Evolutionary conservation across 139 green algal genomes (phyloP), one percentile per base, ranked within the genome.

Genomic region (Parachlorella kessleri): DNA sequence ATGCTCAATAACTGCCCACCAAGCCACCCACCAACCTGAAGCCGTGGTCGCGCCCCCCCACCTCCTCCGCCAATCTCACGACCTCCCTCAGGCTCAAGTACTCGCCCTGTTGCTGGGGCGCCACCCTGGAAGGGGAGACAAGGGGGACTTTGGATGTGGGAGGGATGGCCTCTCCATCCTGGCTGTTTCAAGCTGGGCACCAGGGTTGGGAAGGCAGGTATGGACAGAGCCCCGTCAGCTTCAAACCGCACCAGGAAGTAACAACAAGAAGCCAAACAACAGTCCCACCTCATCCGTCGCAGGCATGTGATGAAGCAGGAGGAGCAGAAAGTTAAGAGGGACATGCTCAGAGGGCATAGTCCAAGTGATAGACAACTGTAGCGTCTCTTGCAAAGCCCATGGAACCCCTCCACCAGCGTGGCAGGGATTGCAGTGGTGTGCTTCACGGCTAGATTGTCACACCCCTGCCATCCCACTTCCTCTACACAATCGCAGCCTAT

Each of bases 21-120:
- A n/a, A n/a, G n/a, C n/a, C n/a, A n/a, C n/a, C n/a, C n/a, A n/a
- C 73, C 28, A 53, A 87, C 87, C 66, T 73, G 65, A 95, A 92
- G 40, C 89, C 91, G 66, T 93, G 90, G 10, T 89, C 74, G 9
- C 21, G 14, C 0, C 87, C 86, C 0, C 83, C 90, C 1, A 84
- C 85, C 18, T 83, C 59, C 36, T 77, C 6, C 0, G 91, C 91
- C 6, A 92, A 30, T 1, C 75, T 8, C 37, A 93, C 82, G 33
- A 94, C 72, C 0, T 83, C 53, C 41, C 77, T 66, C 59, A 90
- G 70, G 54, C 39, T 63, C 55, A 90, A n/a, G 33, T 89, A 71
- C 8, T 38, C 36, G 1, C 36, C 37, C 3, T 55, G 30, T 6
- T 81, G 24, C 37, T 32, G 48, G 0, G 82, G 75, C 0, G 85